Base-by-base conservation (phyloP, 2,329 filamentous ascomycete genomes). In the Fusarium metavorans region DNA sequence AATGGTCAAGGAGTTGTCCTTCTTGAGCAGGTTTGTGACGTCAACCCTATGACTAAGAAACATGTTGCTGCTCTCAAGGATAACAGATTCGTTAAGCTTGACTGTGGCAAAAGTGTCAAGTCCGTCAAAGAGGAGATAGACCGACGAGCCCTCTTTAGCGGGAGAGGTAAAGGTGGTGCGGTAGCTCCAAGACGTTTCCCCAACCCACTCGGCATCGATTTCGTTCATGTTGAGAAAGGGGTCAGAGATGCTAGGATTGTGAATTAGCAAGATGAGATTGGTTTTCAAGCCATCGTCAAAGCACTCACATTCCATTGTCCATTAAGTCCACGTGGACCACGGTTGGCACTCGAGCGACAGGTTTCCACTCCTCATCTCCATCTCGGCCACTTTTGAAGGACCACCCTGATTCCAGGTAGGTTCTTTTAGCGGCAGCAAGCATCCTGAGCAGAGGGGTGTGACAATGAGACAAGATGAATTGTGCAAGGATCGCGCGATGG, bases 271-370 rank as follows among this genome's bases (percentile, higher is more conserved):
- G 10, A 30, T 34, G 50, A 34, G 6, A 34, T 14, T 3, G 11
- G 13, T 20, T 20, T 10, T 8, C 18, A 13, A 54, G 27, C 13
- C 20, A 45, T 25, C 20, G 1, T 4, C 3, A 25, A 45, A 45
- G 7, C 7, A 64, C 68, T 35, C 32, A 72, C 70, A 56, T 20
- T 50, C 58, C 64, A 25, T 72, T 71, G 4, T 72, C n/a, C 54
- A 72, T 16, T n/a, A 72, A 27, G 30, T 72, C 70, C 3, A 71
- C 18, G 18, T 72, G 70, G 23, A 54, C 52, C 6, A 72, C 70
- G 3, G 68, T 71, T 2, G 70, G 70, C 30, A 72, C 70, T 50
- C 43, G 20, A 16, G 43, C 43, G 23, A 45, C 43, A 45, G 43
- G 43, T 3, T 45, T 45, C 43, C 43, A 45, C 7, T 45, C 20